These are phyloP conservation scores for Terana coerulea DNA, from an alignment of 768 basidiomycete genomes.

Conservation along the genomic window DNA sequence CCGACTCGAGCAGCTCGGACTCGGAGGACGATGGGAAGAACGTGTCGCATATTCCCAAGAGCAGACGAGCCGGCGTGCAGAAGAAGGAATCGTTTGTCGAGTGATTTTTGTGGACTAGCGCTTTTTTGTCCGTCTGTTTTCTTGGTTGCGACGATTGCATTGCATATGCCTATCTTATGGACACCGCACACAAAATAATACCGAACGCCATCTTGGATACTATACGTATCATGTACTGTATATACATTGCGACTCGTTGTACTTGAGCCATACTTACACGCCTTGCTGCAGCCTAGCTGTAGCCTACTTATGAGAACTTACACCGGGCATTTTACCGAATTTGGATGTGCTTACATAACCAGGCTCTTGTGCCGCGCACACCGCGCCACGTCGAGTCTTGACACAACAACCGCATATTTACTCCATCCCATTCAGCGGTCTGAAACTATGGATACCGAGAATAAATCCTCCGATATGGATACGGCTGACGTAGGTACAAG, in stretches of 20 bases:
- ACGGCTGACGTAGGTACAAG: too few species aligned
- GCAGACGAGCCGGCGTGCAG: slow-evolving; percentile 47
- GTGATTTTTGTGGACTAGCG: neutral
- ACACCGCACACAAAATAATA: neutral
- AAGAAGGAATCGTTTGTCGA: slow-evolving; percentile 22
- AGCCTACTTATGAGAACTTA: too few species aligned
- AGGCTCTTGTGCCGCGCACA: too few species aligned
- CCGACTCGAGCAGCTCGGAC: slow-evolving; percentile 9
- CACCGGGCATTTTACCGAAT: too few species aligned
- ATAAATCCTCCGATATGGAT: too few species aligned
- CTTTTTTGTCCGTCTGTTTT: neutral
- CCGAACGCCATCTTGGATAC: neutral
- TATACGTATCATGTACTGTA: neutral
- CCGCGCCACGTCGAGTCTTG: too few species aligned
- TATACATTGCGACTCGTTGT: neutral
- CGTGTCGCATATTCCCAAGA: slow-evolving; percentile 59
- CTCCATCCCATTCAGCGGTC: too few species aligned
- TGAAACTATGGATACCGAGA: too few species aligned
- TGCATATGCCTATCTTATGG: neutral
- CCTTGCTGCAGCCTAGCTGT: too few species aligned
- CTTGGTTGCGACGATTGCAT: neutral
- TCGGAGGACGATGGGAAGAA: slow-evolving; percentile 30
- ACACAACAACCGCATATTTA: too few species aligned
- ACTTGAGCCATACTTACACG: too few species aligned
- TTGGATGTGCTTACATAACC: too few species aligned